Conservation (phyloP, 2,329 filamentous ascomycete species). For the Tolypocladium tropicale region DNA sequence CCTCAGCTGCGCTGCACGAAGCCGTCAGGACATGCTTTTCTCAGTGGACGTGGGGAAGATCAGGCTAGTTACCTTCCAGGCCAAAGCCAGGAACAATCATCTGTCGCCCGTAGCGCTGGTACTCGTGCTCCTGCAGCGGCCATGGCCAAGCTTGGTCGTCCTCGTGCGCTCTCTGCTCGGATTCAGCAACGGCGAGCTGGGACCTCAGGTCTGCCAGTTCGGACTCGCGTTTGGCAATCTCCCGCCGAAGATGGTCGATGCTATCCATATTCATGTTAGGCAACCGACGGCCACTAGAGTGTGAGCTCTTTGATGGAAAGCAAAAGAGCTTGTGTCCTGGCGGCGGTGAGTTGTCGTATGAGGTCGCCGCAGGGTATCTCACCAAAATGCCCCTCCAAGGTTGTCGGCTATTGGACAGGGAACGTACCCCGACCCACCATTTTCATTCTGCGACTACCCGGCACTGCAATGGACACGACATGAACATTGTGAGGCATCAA, state of each 20-base stretch:
- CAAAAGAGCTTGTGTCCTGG: background rate
- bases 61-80: slow-evolving; percentile 45
- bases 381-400: background rate
- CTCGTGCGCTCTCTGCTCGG: slow-evolving; percentile 6
- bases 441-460: too few species aligned
- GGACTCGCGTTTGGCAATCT: slow-evolving; percentile 37
- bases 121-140: slow-evolving; percentile 64
- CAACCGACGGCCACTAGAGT: background rate
- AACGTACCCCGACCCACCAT: too few species aligned
- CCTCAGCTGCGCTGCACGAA: slow-evolving; percentile 56
- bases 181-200: slow-evolving; percentile 32
- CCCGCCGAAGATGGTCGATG: slow-evolving; percentile 30
- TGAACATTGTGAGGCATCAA: too few species aligned
- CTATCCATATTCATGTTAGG: slow-evolving; percentile 21
- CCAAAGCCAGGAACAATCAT: slow-evolving; percentile 81
- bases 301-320: too few species aligned
- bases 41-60: background rate
- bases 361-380: background rate
- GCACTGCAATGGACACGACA: too few species aligned
- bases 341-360: background rate
- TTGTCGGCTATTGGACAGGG: too few species aligned
- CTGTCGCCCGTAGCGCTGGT: slow-evolving; percentile 79
- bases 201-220: slow-evolving; percentile 34
- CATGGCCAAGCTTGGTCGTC: slow-evolving; percentile 36
- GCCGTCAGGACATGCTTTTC: background rate